Base-by-base conservation (phyloP, 1,284 basidiomycete species). In the Moniliella sp. region DNA sequence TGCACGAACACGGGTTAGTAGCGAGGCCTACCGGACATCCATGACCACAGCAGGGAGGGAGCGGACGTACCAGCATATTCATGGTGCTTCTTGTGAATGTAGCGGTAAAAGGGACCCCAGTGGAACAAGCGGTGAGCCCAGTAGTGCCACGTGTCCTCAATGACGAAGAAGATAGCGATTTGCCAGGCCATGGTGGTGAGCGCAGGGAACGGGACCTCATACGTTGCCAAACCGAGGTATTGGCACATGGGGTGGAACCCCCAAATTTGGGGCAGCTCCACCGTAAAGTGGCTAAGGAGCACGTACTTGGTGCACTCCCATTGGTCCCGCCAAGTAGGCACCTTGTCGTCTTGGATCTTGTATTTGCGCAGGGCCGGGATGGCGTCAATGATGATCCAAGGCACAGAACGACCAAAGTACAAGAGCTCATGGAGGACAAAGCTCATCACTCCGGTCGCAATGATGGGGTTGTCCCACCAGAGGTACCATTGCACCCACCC, bases 261-360 rank as follows among this genome's bases (percentile, higher is more conserved):
- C 78, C 79, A 86, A 54, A 94, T 94, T 75, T 93, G 70, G 10
- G 88, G 88, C 8, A 86, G 67, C 63, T 97, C 88, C 46, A 93
- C 76, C 23, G 84, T 88, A 60, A 97, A 91, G 63, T 97, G 91
- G 9, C 81, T 84, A 58, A 83, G 74, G 4, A 97, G 69, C 17
- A 97, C 88, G 51, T 76, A 75, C 65, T 84, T 88, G 21, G 83
- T 91, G 67, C 84, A 93, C 43, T 82, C 76, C 83, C 83, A 91
- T 62, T 94, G 83, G 59, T 93, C 80, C 37, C 67, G 65, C 0
- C 70, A 46, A 1, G 81, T 75, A 3, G 84, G 79, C 1, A 80
- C 57, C 63, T 93, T 93, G 51, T 59, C 57, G 17, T 51, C 50
- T 39, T 97, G 88, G 3, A 97, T 67, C 65, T 97, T 97, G 80